Percentiles rank a stretch among this genome's conserved stretches.
phyloP scores from a whole-genome alignment of 257 asterid species.

The Agastache rugosa region DNA sequence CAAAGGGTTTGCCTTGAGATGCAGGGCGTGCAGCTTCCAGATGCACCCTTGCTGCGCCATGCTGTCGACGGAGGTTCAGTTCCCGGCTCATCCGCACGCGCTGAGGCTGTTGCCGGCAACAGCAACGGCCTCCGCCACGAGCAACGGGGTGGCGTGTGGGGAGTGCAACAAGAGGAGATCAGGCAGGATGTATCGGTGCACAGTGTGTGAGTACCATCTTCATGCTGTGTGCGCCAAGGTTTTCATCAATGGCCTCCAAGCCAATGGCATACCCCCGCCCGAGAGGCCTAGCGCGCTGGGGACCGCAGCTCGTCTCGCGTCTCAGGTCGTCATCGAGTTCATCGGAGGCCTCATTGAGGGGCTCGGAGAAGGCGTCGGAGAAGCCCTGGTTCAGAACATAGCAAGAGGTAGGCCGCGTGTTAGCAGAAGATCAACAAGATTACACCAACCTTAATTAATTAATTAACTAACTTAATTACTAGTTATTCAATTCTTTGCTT shows the following conservation, averaged over 20 bases:
- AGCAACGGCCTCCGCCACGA: slow-evolving; percentile 9
- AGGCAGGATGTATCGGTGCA: slow-evolving; percentile 71
- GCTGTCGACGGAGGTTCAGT: slow-evolving; percentile 58
- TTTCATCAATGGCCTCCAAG: slow-evolving; percentile 70
- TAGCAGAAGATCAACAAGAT: slow-evolving; percentile 40
- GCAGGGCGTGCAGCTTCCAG: slow-evolving; percentile 84
- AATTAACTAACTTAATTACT: too few species aligned
- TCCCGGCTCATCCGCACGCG: slow-evolving; percentile 56
- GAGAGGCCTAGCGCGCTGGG: slow-evolving; percentile 68
- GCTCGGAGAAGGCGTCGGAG: slow-evolving; percentile 82
- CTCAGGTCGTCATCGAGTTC: slow-evolving; percentile 74
- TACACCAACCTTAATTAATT: not conserved
- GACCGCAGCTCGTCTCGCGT: slow-evolving; percentile 70
- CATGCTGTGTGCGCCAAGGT: slow-evolving; percentile 80
- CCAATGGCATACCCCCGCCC: slow-evolving; percentile 57
- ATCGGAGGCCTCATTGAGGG: slow-evolving; percentile 79
- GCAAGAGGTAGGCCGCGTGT: slow-evolving; percentile 51
- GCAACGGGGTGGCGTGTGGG: slow-evolving; percentile 44
- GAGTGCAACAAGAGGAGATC: slow-evolving; percentile 67
- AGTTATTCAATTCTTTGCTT: not conserved
- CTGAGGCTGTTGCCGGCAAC: slow-evolving; percentile 56
- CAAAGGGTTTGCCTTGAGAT: slow-evolving; percentile 76
- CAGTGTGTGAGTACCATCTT: slow-evolving; percentile 65
- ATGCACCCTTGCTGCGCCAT: slow-evolving; percentile 93
- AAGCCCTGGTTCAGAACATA: slow-evolving; percentile 57